Conservation (phyloP, 148 eudicot species). For the Camellia lanceoleosa region DNA sequence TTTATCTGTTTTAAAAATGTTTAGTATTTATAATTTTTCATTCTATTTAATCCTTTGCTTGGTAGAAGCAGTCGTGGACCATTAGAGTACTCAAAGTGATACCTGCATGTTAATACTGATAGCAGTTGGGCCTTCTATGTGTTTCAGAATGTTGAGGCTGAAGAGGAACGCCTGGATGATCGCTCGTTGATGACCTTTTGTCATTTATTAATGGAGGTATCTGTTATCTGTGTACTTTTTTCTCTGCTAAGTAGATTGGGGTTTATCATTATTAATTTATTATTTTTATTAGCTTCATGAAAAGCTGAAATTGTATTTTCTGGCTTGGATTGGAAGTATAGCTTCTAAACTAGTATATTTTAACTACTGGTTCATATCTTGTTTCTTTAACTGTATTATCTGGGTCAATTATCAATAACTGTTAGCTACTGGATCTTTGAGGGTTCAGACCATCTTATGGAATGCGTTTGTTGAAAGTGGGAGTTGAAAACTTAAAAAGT, state of each 20-base stretch:
- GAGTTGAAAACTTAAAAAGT: too few relatives aligned
- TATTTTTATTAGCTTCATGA: conserved; percentile 1
- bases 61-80: not conserved
- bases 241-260: not conserved
- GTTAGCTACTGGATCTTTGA: not conserved
- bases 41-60: not conserved
- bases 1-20: not conserved
- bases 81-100: not conserved
- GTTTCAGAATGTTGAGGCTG: conserved; percentile 61
- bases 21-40: not conserved
- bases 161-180: conserved; percentile 64
- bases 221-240: not conserved
- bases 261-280: not conserved
- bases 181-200: conserved; percentile 85
- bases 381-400: not conserved
- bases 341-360: not conserved
- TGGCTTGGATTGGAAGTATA: not conserved
- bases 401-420: not conserved
- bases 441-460: not conserved
- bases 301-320: not conserved
- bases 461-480: too few relatives aligned
- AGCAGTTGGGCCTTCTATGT: conserved; percentile 18
- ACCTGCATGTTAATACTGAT: conserved; percentile 12
- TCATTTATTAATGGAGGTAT: conserved; percentile 78
- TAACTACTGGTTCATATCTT: not conserved